phyloP scores from a whole-genome alignment of 495 filamentous ascomycete species.

The Parathielavia appendiculata region DNA sequence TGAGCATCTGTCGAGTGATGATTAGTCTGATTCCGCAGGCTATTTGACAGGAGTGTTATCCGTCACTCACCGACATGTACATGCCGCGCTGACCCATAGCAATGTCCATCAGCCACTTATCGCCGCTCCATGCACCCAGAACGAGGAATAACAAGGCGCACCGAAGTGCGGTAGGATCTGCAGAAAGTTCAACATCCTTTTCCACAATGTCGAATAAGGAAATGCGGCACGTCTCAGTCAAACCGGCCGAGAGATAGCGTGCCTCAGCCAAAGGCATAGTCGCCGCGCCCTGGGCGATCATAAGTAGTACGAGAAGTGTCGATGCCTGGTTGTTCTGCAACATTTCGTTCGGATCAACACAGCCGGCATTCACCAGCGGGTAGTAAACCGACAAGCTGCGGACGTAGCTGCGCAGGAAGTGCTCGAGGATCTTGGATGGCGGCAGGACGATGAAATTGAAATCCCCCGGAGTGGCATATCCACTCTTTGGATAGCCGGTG shows the following conservation, averaged over 20 bases:
- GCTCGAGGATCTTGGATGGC: slow-evolving; percentile 53
- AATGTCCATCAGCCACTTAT: slow-evolving; percentile 68
- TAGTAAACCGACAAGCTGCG: slow-evolving; percentile 56
- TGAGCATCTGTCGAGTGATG: slow-evolving; percentile 44
- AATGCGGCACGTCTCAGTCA: slow-evolving; percentile 61
- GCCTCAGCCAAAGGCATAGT: slow-evolving; percentile 53
- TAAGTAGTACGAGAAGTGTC: slow-evolving; percentile 55
- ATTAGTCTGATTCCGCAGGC: too few relatives aligned
- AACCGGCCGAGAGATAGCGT: slow-evolving; percentile 53
- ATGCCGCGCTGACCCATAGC: slow-evolving; percentile 63
- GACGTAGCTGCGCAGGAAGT: slow-evolving; percentile 56
- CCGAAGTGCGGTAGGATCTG: slow-evolving; percentile 53
- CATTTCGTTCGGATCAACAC: slow-evolving; percentile 56
- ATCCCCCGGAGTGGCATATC: slow-evolving; percentile 36
- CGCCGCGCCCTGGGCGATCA: slow-evolving; percentile 61
- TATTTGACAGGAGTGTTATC: neutral
- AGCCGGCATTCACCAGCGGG: slow-evolving; percentile 46
- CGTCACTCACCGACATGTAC: slow-evolving; percentile 55
- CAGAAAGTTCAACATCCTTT: slow-evolving; percentile 56
- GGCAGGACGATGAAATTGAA: slow-evolving; percentile 56
- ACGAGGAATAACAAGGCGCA: slow-evolving; percentile 58
- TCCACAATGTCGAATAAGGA: slow-evolving; percentile 61
- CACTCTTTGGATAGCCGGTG: slow-evolving; percentile 30
- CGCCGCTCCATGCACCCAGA: slow-evolving; percentile 59
- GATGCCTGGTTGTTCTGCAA: slow-evolving; percentile 53